These are phyloP conservation scores for Colletotrichum truncatum DNA, from an alignment of 2,329 filamentous ascomycete genomes.

Conservation along the genomic window DNA sequence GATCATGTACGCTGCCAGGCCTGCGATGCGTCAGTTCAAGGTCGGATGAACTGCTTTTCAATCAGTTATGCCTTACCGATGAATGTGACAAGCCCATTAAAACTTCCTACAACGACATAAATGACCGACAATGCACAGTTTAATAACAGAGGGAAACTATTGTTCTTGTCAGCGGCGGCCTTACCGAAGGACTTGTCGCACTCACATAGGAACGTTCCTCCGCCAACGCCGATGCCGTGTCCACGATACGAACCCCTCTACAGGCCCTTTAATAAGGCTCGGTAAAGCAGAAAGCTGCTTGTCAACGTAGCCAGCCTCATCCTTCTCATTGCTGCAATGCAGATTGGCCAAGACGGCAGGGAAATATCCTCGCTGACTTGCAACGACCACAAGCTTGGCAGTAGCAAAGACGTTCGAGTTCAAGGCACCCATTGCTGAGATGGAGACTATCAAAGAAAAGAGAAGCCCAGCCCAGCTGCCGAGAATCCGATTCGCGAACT, in stretches of 20 bases:
- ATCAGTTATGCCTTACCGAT: conserved; percentile 27
- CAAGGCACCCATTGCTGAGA: conserved; percentile 51
- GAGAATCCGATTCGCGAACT: conserved; percentile 41
- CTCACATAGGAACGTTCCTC: conserved; percentile 34
- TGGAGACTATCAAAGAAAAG: conserved; percentile 48
- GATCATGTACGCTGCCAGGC: conserved; percentile 37
- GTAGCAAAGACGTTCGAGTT: conserved; percentile 55
- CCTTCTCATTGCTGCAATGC: conserved; percentile 36
- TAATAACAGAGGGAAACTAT: conserved; percentile 34
- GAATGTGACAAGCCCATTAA: conserved; percentile 38
- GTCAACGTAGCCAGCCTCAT: conserved; percentile 37
- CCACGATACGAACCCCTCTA: conserved; percentile 34
- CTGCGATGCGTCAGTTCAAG: conserved; percentile 11
- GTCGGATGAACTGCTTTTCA: background rate
- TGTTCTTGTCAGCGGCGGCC: conserved; percentile 8
- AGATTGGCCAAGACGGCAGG: conserved; percentile 37
- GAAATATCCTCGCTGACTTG: conserved; percentile 40
- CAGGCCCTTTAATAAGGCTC: conserved; percentile 29
- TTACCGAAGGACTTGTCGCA: background rate
- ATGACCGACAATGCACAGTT: conserved; percentile 35
- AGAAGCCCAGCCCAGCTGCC: conserved; percentile 47
- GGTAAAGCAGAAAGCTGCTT: conserved; percentile 30
- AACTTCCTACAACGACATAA: conserved; percentile 36
- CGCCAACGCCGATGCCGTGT: conserved; percentile 35
- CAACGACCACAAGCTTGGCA: conserved; percentile 50